phyloP scores from a whole-genome alignment of 495 filamentous ascomycete genomes.

The Penicillium canariense region DNA sequence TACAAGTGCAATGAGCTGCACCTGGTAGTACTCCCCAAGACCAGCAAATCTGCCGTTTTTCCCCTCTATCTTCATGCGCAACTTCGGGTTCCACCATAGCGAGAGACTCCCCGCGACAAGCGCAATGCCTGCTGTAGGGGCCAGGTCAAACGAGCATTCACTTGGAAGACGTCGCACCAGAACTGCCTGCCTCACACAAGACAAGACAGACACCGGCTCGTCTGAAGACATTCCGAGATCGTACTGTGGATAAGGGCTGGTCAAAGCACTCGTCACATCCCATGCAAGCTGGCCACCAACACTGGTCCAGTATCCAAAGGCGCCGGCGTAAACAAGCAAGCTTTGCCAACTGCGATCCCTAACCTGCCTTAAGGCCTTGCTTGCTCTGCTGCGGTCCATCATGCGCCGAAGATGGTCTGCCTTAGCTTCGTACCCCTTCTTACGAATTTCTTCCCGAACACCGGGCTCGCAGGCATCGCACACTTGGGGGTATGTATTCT shows the following conservation, averaged over 20 bases:
- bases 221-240: conserved; percentile 1
- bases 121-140: conserved; percentile 43
- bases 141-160: conserved; percentile 31
- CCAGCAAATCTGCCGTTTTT: conserved; percentile 63
- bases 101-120: conserved; percentile 54
- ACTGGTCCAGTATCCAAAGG: conserved; percentile 53
- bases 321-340: conserved; percentile 45
- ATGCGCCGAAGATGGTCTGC: conserved; percentile 71
- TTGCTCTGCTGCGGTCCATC: conserved; percentile 61
- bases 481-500: conserved; percentile 78
- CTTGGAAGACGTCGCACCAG: conserved; percentile 21
- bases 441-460: conserved; percentile 61
- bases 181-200: conserved; percentile 31
- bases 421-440: conserved; percentile 73
- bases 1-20: conserved; percentile 61
- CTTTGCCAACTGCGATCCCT: conserved; percentile 51
- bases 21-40: conserved; percentile 64
- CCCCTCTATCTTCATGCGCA: conserved; percentile 61
- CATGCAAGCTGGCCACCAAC: conserved; percentile 44
- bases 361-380: conserved; percentile 37
- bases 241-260: background rate
- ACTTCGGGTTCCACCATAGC: conserved; percentile 75
- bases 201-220: conserved; percentile 14
- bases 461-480: conserved; percentile 71
- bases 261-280: conserved; percentile 35